Conservation (phyloP, 441 rosid species). For the Kokia cookei region DNA sequence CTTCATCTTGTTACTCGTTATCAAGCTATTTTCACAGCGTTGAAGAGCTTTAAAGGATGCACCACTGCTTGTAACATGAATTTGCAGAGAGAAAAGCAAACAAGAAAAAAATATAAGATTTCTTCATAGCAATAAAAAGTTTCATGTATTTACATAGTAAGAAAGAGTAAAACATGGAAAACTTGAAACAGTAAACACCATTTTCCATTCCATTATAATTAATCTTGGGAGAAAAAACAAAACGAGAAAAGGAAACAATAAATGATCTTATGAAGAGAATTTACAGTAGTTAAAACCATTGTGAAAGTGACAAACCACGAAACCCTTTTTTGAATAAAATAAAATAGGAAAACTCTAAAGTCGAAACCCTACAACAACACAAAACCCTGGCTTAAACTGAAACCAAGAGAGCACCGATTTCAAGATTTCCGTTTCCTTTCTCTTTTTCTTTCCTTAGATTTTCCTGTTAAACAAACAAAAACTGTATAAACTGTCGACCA, state of each 20-base stretch:
- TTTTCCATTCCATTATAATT: neutral
- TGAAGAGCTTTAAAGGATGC: neutral
- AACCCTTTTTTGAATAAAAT: neutral
- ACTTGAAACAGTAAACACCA: neutral
- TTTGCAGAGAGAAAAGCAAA: neutral
- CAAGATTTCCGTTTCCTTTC: neutral
- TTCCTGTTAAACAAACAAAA: neutral
- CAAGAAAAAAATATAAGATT: neutral
- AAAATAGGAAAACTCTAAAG: no score
- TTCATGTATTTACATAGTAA: neutral
- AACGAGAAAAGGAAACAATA: no score
- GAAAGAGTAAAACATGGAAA: neutral
- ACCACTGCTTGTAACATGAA: neutral
- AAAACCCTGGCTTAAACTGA: neutral
- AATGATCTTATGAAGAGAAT: no score
- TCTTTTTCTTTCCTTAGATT: neutral
- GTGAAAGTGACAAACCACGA: neutral
- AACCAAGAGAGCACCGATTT: neutral
- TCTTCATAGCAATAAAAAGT: neutral
- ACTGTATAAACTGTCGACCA: neutral
- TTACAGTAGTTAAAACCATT: neutral
- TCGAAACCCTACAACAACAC: neutral
- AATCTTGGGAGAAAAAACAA: no score
- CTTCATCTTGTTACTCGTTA: conserved; percentile 29
- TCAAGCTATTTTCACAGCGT: neutral